Evolutionary conservation across 208 protist species (phyloP).

Genomic region (Eutreptiella sp.): DNA sequence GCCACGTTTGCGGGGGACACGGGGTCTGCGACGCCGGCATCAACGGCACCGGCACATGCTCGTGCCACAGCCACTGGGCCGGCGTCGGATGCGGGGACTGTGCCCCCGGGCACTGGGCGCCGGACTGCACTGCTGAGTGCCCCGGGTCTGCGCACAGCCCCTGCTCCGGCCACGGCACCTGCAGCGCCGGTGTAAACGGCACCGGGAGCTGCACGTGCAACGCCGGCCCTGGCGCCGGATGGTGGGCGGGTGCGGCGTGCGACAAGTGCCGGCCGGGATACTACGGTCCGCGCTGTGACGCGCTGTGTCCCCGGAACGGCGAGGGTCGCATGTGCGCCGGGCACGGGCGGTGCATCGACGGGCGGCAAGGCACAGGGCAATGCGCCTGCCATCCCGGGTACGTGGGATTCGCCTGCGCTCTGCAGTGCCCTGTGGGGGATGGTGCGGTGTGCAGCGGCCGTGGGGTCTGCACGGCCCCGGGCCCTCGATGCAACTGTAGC

Average conservation of each 20-base stretch:
- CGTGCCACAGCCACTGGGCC: slow-evolving; percentile 14
- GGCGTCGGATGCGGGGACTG: slow-evolving; percentile 15
- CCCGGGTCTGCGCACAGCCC: slow-evolving; percentile 23
- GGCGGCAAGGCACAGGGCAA: too few relatives aligned
- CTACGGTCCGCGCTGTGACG: slow-evolving; percentile 8
- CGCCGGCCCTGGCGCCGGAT: neutral
- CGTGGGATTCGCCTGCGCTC: neutral
- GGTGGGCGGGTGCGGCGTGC: slow-evolving; percentile 18
- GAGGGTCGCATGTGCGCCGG: too few relatives aligned
- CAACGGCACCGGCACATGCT: slow-evolving; percentile 20
- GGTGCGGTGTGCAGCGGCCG: neutral
- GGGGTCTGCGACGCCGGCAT: slow-evolving; percentile 10
- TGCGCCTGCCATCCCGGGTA: slow-evolving; percentile 1
- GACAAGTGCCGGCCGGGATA: slow-evolving; percentile 20
- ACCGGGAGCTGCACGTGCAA: slow-evolving; percentile 29
- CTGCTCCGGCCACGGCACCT: slow-evolving; percentile 25
- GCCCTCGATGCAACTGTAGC: slow-evolving; percentile 7
- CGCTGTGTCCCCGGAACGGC: too few relatives aligned
- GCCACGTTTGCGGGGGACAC: slow-evolving; percentile 14
- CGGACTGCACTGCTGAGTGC: slow-evolving; percentile 21
- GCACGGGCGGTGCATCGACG: too few relatives aligned
- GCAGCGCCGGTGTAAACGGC: slow-evolving; percentile 24
- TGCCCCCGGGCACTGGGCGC: neutral
- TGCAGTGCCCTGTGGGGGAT: neutral
- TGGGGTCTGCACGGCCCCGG: neutral